These are phyloP conservation scores for Alternaria dauci DNA, from an alignment of 2,329 filamentous ascomycete species.

Conservation along the genomic window DNA sequence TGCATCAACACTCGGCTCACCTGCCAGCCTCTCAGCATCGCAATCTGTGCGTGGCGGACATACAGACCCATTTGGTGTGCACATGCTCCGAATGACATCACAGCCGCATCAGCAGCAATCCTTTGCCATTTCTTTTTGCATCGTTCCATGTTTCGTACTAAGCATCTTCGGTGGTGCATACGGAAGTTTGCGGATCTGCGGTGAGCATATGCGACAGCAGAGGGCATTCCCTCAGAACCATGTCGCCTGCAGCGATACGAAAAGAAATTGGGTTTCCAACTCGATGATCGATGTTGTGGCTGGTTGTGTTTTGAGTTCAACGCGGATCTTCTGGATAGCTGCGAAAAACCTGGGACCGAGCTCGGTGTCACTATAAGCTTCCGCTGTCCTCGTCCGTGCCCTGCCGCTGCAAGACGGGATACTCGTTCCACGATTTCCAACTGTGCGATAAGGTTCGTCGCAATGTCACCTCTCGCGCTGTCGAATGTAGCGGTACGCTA, in stretches of 20 bases:
- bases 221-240: not conserved
- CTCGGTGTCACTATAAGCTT: not conserved
- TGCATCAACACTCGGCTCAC: conserved; percentile 1
- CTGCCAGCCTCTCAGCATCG: conserved; percentile 3
- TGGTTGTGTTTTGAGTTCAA: not conserved
- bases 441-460: not conserved
- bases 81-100: not conserved
- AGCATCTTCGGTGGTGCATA: not conserved
- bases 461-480: not conserved
- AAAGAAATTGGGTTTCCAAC: not conserved
- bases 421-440: not conserved
- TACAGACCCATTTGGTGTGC: not conserved
- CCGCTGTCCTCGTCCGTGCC: conserved; percentile 4
- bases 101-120: not conserved
- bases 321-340: not conserved
- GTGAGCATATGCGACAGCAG: not conserved
- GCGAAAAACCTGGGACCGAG: not conserved
- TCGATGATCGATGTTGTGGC: not conserved
- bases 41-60: conserved; percentile 1
- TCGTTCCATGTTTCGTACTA: conserved; percentile 3
- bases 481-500: not conserved
- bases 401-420: conserved; percentile 3
- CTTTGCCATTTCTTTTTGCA: conserved; percentile 2
- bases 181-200: conserved; percentile 5
- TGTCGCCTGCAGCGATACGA: not conserved